Evolutionary conservation across 345 rosid genomes (phyloP).

Genomic region (Gossypium anomalum): DNA sequence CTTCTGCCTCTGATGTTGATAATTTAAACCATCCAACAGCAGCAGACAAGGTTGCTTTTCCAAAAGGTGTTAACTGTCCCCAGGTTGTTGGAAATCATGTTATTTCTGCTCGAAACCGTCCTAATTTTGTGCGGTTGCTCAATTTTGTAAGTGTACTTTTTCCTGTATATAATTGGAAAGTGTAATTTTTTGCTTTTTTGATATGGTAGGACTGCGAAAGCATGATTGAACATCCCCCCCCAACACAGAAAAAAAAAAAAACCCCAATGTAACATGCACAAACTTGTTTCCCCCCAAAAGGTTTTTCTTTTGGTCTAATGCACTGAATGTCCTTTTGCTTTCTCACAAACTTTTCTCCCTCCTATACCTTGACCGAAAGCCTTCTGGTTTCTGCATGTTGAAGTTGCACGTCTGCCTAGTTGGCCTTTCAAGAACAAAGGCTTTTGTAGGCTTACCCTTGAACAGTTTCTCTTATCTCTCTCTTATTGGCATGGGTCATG

Average conservation of each 20-base stretch:
- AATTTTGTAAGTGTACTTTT: constrained; percentile 60
- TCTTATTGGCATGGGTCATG: not conserved
- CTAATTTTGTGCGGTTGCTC: constrained; percentile 55
- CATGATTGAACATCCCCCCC: not conserved
- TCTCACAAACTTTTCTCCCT: not conserved
- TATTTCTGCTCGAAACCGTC: constrained; percentile 63
- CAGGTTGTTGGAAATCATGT: constrained; percentile 64
- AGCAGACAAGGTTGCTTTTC: constrained; percentile 51
- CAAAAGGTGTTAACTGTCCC: constrained; percentile 72
- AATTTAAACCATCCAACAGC: constrained; percentile 75
- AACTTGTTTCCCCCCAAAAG: too few species aligned
- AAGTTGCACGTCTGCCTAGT: not conserved
- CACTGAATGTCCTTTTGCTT: not conserved
- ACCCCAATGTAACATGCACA: not conserved
- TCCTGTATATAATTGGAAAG: constrained; percentile 5
- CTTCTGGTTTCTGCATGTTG: not conserved
- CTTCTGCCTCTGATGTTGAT: constrained; percentile 96
- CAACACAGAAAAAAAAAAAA: too few species aligned
- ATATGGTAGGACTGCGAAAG: not conserved
- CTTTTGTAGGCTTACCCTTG: not conserved
- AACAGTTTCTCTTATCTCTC: not conserved
- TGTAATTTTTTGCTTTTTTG: not conserved
- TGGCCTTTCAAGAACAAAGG: not conserved
- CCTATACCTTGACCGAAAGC: not conserved
- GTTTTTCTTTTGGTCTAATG: constrained; percentile 1